These are phyloP conservation scores for Penicillium chermesinum DNA, from an alignment of 495 filamentous ascomycete genomes.

Conservation along the genomic window DNA sequence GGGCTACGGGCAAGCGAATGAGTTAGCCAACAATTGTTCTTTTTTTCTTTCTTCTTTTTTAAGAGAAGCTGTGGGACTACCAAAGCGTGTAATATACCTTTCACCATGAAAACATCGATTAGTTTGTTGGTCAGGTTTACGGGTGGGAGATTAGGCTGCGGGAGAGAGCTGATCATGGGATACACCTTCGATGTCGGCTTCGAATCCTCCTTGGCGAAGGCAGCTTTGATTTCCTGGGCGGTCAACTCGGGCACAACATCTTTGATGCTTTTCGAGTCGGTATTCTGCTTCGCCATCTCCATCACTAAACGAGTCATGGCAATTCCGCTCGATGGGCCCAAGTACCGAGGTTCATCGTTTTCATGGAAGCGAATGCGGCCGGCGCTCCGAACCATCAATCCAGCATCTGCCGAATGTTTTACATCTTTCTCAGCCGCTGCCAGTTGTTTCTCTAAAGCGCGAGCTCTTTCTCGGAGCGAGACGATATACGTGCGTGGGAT, in stretches of 20 bases:
- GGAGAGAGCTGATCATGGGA: slow-evolving; percentile 69
- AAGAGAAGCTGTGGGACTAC: too few species aligned
- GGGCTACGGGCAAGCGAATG: slow-evolving; percentile 49
- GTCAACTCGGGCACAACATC: slow-evolving; percentile 75
- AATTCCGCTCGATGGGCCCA: slow-evolving; percentile 89
- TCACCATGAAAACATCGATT: slow-evolving; percentile 72
- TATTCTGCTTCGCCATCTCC: slow-evolving; percentile 87
- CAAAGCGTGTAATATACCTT: too few species aligned
- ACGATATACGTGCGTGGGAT: slow-evolving; percentile 85
- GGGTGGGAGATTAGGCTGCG: slow-evolving; percentile 64
- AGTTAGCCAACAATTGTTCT: too few species aligned
- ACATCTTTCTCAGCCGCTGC: slow-evolving; percentile 56
- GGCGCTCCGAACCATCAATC: slow-evolving; percentile 75
- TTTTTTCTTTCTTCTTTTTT: too few species aligned
- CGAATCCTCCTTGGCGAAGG: slow-evolving; percentile 50
- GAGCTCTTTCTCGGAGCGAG: slow-evolving; percentile 75
- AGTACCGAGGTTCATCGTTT: slow-evolving; percentile 77
- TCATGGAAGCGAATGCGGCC: slow-evolving; percentile 77
- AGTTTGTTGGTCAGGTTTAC: slow-evolving; percentile 63
- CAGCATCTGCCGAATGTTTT: slow-evolving; percentile 62
- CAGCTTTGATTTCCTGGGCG: slow-evolving; percentile 52
- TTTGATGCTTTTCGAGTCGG: slow-evolving; percentile 75
- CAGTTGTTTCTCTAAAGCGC: slow-evolving; percentile 70
- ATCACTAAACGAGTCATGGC: slow-evolving; percentile 90
- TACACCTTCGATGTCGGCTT: slow-evolving; percentile 66